Evolutionary conservation across 2,329 filamentous ascomycete species (phyloP), one percentile per base, ranked within the genome.

Genomic region (Incumbomyces lentus): DNA sequence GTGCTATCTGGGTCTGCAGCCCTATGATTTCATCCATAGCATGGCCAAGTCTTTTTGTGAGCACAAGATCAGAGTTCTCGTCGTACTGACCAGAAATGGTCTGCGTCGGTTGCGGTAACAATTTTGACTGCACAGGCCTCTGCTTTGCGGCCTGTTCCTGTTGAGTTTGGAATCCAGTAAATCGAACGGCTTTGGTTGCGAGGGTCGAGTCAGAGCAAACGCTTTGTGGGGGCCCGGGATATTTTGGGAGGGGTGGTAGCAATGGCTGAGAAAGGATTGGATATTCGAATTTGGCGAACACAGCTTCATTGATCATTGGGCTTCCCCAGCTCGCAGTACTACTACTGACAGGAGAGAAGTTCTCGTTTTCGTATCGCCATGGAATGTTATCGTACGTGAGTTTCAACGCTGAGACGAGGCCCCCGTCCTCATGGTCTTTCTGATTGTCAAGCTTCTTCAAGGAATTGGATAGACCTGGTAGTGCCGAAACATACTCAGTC

Each of bases 321-420:
- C 52, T 54, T 13, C 54, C 54, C 54, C 52, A 55, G 40, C 52
- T 54, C 1, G 54, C 54, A 1, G 54, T 56, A 19, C 51, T 55
- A 33, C 50, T 52, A 34, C 49, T 52, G 10, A 55, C 52, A 2
- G 55, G 55, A 2, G 55, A 55, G 40, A 47, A 52, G 13, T 53
- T 53, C 19, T 54, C 51, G n/a, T 52, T 48, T 7, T 55, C 53
- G 17, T 52, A 52, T 6, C 53, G 45, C 55, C 53, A 57, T 2
- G 53, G 52, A 16, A 55, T 51, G 36, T 52, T 51, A 31, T 52
- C 46, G 36, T 54, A 57, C 4, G 44, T 54, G 13, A 40, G 47
- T 38, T 52, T 52, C n/a, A 55, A 42, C 7, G 42, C 32, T 10
- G 49, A 52, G 13, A 49, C 51, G 36, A 55, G 49, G 3, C 52